phyloP scores from a whole-genome alignment of 148 eudicot genomes.

The Beta vulgaris region DNA sequence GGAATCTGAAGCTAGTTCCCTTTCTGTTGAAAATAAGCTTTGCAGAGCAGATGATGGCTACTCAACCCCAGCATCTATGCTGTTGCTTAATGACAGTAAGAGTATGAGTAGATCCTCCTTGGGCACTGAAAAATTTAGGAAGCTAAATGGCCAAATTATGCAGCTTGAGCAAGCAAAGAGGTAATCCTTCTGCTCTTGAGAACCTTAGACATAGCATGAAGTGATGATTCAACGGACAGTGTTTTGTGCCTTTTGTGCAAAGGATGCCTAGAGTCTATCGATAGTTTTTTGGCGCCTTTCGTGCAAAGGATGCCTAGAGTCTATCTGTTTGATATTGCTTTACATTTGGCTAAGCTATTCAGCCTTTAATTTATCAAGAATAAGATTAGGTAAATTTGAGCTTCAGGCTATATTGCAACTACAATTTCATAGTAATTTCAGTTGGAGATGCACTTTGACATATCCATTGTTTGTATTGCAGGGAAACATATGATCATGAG shows the following conservation, averaged over 20 bases:
- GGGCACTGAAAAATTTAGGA: constrained; percentile 38
- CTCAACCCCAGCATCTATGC: constrained; percentile 38
- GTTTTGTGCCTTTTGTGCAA: background rate
- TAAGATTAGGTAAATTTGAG: background rate
- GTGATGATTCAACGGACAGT: background rate
- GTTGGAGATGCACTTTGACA: constrained; percentile 10
- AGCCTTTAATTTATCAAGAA: background rate
- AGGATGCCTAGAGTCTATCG: background rate
- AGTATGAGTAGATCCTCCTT: constrained; percentile 29
- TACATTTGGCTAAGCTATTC: background rate
- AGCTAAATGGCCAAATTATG: constrained; percentile 36
- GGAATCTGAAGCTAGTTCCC: constrained; percentile 99
- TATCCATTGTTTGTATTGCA: constrained; percentile 32
- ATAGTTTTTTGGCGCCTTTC: no score
- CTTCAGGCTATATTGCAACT: background rate
- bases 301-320: background rate
- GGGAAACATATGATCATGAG: constrained; percentile 63
- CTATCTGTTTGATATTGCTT: constrained; percentile 1
- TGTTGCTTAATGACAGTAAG: constrained; percentile 33
- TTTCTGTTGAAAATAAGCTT: constrained; percentile 74
- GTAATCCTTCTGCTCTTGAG: constrained; percentile 31
- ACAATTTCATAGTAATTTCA: background rate
- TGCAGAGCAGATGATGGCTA: constrained; percentile 42
- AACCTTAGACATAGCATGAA: constrained; percentile 9
- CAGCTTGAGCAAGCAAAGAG: constrained; percentile 51